phyloP scores from a whole-genome alignment of 768 basidiomycete species.

The Sarcodon aspratus region DNA sequence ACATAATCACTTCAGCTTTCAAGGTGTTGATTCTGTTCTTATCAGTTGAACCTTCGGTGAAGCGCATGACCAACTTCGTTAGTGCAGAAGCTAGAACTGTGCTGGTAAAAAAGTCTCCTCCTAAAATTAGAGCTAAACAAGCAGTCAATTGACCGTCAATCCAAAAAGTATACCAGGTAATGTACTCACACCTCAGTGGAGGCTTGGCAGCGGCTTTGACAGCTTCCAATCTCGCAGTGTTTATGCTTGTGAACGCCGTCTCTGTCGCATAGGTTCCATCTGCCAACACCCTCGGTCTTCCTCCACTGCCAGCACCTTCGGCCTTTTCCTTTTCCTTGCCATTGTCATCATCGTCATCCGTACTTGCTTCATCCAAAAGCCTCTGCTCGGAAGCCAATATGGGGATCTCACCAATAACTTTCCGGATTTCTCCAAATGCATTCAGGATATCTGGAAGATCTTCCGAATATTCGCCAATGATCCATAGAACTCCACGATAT shows the following conservation, averaged over 20 bases:
- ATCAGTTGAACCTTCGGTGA: constrained; percentile 37
- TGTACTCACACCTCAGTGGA: constrained; percentile 61
- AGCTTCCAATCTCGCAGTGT: constrained; percentile 57
- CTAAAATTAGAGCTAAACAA: constrained; percentile 64
- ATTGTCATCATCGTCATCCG: constrained; percentile 33
- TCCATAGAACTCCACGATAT: constrained; percentile 94
- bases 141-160: neutral
- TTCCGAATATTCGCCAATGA: constrained; percentile 92
- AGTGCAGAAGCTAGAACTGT: constrained; percentile 82
- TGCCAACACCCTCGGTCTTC: constrained; percentile 72
- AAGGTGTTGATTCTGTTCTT: constrained; percentile 51
- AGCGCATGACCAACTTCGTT: constrained; percentile 85
- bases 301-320: constrained; percentile 30
- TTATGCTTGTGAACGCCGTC: constrained; percentile 68
- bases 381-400: constrained; percentile 87
- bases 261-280: constrained; percentile 99
- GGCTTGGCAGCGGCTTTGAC: constrained; percentile 86
- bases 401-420: constrained; percentile 92
- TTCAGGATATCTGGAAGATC: constrained; percentile 52
- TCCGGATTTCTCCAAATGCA: constrained; percentile 69
- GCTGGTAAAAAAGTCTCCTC: constrained; percentile 96
- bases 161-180: neutral
- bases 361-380: constrained; percentile 65
- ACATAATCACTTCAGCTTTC: constrained; percentile 63
- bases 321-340: constrained; percentile 36